Base-by-base conservation (phyloP, 768 basidiomycete genomes). In the Termitomyces titanicus region DNA sequence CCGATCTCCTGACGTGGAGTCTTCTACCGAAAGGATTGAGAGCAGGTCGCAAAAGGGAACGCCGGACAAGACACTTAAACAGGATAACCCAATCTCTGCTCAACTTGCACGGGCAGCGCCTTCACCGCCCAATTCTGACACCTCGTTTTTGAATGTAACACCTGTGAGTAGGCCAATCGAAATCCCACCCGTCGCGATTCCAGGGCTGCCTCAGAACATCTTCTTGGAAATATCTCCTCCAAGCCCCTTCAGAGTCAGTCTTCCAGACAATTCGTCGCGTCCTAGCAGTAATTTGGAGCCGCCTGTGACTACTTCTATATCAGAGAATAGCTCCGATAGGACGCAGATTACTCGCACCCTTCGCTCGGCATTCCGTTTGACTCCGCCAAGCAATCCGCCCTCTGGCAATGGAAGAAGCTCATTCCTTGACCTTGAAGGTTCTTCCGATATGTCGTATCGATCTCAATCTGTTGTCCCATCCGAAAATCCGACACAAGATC, bases 371-470 rank as follows among this genome's bases (percentile, higher is more conserved):
- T 68, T 68, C 39, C 66, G 67, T 6, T 60, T 70, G 24, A 71
- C 69, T 5, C 70, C 71, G 46, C 60, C 58, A 9, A 60, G 47
- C 35, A 52, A 58, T 20, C 57, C 65, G 40, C 56, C 63, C 29
- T 53, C 52, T 47, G 44, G 42, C n/a, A 42, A 51, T 40, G 37
- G 43, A 46, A 47, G 61, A 50, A 51, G 58, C 53, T 78, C 76
- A 1, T 78, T 76, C 59, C 62, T 78, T 13, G 75, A 78, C 57
- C 70, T 78, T 35, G 64, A 67, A 25, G 59, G 63, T 27, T 69
- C 72, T 1, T 67, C 73, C 0, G 67, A 68, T 18, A 64, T 51
- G 8, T 74, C 72, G 9, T 42, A 51, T 48, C 45, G 61, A 55
- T 40, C 62, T 24, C 59, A 64, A 52, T 63, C 63, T 47, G 20